Evolutionary conservation across 2,329 filamentous ascomycete species (phyloP), one percentile per base, ranked within the genome.

Genomic region (Calonectria naviculata): DNA sequence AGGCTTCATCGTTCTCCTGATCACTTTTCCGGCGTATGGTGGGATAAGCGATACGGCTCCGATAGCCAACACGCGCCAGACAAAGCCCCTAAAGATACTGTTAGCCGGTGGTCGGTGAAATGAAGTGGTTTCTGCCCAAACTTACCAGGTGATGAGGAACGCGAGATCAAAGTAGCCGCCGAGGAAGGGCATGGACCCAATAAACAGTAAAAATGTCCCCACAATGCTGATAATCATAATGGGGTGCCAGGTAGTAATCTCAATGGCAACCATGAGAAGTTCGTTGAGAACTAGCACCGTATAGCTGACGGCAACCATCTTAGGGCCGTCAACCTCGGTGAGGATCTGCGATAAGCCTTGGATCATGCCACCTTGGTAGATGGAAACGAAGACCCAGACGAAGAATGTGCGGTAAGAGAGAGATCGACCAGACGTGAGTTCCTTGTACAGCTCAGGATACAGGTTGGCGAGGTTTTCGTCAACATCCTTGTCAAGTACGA

Each of bases 401-500:
- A 98, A 98, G 85, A 99, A 99, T 13, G 95, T 98, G 66, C 93
- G 92, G 84, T 98, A 98, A 63, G 93, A 95, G 21, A 99, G 89
- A 6, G 93, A 95, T 17, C 94, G 92, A 12, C 96, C 96, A 0
- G 91, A 90, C 0, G 96, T 98, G n/a, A 99, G 88, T 81, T 99
- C 97, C 81, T 97, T 97, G 88, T 99, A 99, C 2, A 99, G 89
- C 80, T 99, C 97, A 0, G 97, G 97, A 81, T 99, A 99, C 5
- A 99, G 88, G 76, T 97, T 98, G 24, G 97, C 95, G 6, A 99
- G 89, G 64, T 93, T 91, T 84, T 98, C 96, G 80, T 98, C 95
- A 6, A 99, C 96, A 78, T 99, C 97, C 79, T 93, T 93, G 84
- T 99, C 97, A 2, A 99, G 90, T 2, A 98, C 95, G 8, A 99